Conservation (phyloP, 179 eudicot species). For the Patellifolia procumbens region DNA sequence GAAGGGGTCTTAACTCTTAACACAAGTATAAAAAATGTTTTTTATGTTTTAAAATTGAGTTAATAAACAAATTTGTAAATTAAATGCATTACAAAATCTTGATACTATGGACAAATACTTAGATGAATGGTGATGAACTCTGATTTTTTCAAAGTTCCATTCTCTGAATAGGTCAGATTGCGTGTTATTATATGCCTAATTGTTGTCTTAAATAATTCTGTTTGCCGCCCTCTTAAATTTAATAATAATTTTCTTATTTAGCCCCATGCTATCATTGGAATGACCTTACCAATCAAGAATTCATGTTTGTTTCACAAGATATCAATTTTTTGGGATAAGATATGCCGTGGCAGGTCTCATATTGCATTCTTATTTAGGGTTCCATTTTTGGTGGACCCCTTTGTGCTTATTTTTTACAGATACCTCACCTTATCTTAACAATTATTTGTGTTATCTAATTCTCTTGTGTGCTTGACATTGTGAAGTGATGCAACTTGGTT, state of each 20-base stretch:
- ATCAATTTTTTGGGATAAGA: slow-evolving; percentile 19
- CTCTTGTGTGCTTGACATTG: slow-evolving; percentile 1
- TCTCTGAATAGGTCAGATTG: slow-evolving; percentile 17
- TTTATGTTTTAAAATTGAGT: neutral
- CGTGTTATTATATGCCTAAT: neutral
- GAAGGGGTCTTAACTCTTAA: neutral
- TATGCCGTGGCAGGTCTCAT: neutral
- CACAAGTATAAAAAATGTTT: neutral
- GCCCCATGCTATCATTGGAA: slow-evolving; percentile 7
- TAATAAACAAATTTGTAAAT: neutral
- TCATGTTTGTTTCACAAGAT: slow-evolving; percentile 1
- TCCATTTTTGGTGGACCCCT: slow-evolving; percentile 12
- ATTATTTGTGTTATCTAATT: neutral
- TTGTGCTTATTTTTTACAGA: neutral
- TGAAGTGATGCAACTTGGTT: neutral
- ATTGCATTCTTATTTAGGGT: slow-evolving; percentile 1
- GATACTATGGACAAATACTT: neutral
- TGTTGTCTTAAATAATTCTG: neutral
- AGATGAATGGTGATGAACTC: neutral
- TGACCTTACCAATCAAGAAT: neutral
- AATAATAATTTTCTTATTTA: neutral
- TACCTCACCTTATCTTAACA: neutral
- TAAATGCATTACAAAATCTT: too few species aligned
- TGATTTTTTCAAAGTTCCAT: neutral
- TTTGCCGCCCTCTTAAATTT: slow-evolving; percentile 2